phyloP scores from a whole-genome alignment of 768 basidiomycete genomes.

The Pholiota conissans region DNA sequence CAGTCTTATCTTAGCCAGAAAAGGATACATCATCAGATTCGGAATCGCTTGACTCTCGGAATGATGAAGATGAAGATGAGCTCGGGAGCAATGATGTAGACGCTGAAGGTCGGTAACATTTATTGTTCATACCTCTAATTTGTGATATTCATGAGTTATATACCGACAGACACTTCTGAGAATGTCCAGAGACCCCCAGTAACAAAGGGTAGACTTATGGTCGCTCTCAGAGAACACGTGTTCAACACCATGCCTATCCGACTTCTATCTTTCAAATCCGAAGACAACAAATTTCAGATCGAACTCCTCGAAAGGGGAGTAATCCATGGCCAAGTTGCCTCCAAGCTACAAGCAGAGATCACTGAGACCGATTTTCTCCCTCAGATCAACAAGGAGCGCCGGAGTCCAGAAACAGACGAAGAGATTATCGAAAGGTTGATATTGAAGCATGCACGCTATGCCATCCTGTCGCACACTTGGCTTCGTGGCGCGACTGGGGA shows the following conservation, averaged over 20 bases:
- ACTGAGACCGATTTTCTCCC: not conserved
- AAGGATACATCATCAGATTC: too few species aligned
- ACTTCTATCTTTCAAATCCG: not conserved
- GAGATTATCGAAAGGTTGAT: not conserved
- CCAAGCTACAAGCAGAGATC: not conserved
- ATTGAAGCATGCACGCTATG: not conserved
- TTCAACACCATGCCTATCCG: constrained; percentile 2
- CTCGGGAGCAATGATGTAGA: too few species aligned
- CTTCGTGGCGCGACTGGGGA: not conserved
- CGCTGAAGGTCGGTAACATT: too few species aligned
- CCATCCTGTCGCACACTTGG: constrained; percentile 1
- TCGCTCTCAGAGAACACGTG: too few species aligned
- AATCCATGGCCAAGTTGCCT: not conserved
- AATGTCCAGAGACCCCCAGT: too few species aligned
- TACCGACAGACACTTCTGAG: too few species aligned
- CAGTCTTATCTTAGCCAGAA: too few species aligned
- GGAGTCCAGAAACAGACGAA: not conserved
- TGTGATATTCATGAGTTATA: too few species aligned
- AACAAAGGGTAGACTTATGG: too few species aligned
- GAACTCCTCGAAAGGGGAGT: not conserved
- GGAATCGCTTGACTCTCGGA: too few species aligned
- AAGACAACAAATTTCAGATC: not conserved
- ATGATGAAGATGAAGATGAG: too few species aligned
- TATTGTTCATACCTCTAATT: too few species aligned
- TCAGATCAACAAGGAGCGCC: not conserved